These are phyloP conservation scores for Oryza longistaminata DNA, from an alignment of 176 grass and related monocot genomes.

Conservation along the genomic window DNA sequence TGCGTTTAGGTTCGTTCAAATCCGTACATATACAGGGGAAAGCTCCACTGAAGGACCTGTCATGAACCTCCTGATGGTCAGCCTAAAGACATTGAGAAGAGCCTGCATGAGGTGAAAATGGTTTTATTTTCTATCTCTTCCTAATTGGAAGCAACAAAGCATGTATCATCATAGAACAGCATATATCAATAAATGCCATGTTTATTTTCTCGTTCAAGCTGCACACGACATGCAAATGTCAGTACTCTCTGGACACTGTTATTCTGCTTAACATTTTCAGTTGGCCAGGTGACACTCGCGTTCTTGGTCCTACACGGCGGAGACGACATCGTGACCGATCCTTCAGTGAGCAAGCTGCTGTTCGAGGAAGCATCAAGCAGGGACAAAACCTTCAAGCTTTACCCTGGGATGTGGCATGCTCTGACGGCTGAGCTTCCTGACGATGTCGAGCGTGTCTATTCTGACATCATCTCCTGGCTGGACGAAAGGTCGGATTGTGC, in stretches of 20 bases:
- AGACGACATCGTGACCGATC: slow-evolving; percentile 57
- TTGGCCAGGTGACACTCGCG: slow-evolving; percentile 55
- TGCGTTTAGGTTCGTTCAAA: slow-evolving; percentile 46
- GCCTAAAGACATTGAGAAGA: slow-evolving; percentile 72
- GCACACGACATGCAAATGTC: too few relatives aligned
- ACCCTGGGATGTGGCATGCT: slow-evolving; percentile 76
- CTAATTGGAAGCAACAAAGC: too few relatives aligned
- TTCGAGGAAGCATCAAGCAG: slow-evolving; percentile 59
- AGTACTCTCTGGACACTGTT: too few relatives aligned
- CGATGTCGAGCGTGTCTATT: slow-evolving; percentile 52
- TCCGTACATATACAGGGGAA: slow-evolving; percentile 66
- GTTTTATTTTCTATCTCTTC: too few relatives aligned
- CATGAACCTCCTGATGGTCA: slow-evolving; percentile 57
- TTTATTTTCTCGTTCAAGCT: too few relatives aligned
- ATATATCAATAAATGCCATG: too few relatives aligned
- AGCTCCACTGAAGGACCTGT: slow-evolving; percentile 58
- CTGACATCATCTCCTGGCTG: slow-evolving; percentile 63
- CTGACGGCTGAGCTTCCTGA: slow-evolving; percentile 52
- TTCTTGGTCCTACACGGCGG: slow-evolving; percentile 71
- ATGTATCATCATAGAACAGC: too few relatives aligned
- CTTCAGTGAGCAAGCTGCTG: slow-evolving; percentile 52
- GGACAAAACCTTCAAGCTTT: slow-evolving; percentile 75
- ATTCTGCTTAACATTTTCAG: neutral
- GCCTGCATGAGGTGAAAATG: slow-evolving; percentile 47
- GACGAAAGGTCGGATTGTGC: slow-evolving; percentile 26